Base-by-base conservation (phyloP, 768 basidiomycete genomes). In the Dentipellis sp. region DNA sequence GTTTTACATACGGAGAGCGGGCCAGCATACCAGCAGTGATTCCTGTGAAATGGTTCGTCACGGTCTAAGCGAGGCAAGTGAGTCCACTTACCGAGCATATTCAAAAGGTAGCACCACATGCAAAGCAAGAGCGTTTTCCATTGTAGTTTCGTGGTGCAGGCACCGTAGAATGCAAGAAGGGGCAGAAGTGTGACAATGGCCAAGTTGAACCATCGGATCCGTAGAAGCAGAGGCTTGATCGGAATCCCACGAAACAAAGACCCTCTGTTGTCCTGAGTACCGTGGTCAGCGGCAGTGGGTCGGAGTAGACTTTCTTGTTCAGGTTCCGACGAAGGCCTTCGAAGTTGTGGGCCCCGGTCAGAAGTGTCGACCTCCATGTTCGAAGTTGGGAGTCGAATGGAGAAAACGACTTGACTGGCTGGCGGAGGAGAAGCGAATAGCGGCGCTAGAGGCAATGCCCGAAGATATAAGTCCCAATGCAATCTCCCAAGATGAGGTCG, bases 21-120 rank as follows among this genome's bases (percentile, higher is more conserved):
- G 42, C 37, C 29, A n/a, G 29, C 38, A 36, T 17, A 61, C 64
- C 59, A 45, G 60, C 64, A 19, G 66, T 64, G 36, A 67, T 59
- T 21, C 63, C 66, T 63, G 50, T 3, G 35, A 17, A 50, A 36
- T 45, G 40, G 54, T 49, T 22, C 12, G 10, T 47, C 12, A 29
- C 6, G 21, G 11, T 55, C 14, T 11, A 19, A 55, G 19, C 42
- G 35, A 7, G 19, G 12, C 14, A 11, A 53, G 10, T 12, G 14
- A 53, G 11, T 39, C 17, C 7, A 40, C 55, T 17, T 42, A 56
- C 55, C 55, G 16, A 56, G 19, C 55, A 56, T 56, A 50, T 56
- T 56, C 6, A 56, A 10, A 40, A 56, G 19, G 38, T 56, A 56
- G n/a, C 21, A 45, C 12, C 10, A 23, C n/a, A 56, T 17, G 21